phyloP scores from a whole-genome alignment of 805 yeast species.

The Clavispora santaluciae region DNA sequence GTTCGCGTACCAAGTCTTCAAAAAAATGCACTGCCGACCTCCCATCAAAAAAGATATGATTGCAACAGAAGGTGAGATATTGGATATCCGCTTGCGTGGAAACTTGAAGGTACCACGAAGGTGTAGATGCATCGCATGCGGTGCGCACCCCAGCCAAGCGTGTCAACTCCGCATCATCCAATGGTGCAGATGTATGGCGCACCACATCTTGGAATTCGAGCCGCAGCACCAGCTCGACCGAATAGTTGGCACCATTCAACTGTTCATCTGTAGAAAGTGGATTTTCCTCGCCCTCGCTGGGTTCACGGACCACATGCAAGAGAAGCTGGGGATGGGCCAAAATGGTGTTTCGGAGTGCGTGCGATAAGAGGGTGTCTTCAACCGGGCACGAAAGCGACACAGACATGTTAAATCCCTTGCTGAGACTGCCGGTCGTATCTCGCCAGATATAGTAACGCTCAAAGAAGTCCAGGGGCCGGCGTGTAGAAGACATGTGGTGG shows the following conservation, averaged over 20 bases:
- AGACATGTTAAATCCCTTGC: conserved; percentile 10
- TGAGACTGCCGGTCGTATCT: conserved; percentile 8
- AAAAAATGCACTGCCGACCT: conserved; percentile 8
- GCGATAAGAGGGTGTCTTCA: conserved; percentile 6
- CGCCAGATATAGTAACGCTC: conserved; percentile 13
- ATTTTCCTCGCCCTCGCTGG: not conserved
- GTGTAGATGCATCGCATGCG: not conserved
- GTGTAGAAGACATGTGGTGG: not conserved
- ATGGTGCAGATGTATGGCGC: not conserved
- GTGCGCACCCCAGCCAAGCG: not conserved
- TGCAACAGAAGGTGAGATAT: conserved; percentile 9
- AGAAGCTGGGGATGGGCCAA: not conserved
- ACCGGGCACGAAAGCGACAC: conserved; percentile 4
- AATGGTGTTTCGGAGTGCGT: conserved; percentile 10
- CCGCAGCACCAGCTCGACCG: conserved; percentile 2
- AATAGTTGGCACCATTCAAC: conserved; percentile 4
- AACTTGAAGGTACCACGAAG: not conserved
- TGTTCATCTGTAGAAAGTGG: too few species aligned
- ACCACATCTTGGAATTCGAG: conserved; percentile 9
- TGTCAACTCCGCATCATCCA: not conserved
- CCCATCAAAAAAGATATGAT: conserved; percentile 14
- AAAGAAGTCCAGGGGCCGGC: conserved; percentile 5
- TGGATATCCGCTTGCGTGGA: conserved; percentile 1
- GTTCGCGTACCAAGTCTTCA: conserved; percentile 7
- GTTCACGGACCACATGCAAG: not conserved